phyloP scores from a whole-genome alignment of 2,329 filamentous ascomycete genomes.

The Pyricularia sp. region DNA sequence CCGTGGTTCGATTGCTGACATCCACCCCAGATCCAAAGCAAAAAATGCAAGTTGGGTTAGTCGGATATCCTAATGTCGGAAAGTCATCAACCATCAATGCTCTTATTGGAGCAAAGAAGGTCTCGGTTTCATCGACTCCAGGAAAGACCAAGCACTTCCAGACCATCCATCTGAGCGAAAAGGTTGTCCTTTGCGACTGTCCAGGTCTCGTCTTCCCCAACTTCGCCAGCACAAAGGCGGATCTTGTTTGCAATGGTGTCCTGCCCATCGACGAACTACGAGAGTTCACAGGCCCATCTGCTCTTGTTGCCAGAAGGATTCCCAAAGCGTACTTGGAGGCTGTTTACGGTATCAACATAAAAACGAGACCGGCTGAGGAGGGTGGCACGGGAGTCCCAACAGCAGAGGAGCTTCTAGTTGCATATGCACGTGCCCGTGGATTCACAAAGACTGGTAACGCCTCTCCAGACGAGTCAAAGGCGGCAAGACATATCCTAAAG shows the following conservation, averaged over 20 bases:
- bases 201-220: constrained; percentile 98
- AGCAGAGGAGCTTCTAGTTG: constrained; percentile 71
- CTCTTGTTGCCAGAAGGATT: constrained; percentile 74
- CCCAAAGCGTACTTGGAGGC: constrained; percentile 85
- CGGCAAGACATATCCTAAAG: constrained; percentile 82
- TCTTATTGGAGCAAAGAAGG: constrained; percentile 95
- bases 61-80: constrained; percentile 97
- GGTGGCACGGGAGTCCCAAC: constrained; percentile 84
- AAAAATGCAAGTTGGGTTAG: constrained; percentile 85
- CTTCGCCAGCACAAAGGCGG: constrained; percentile 92
- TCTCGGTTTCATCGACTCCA: constrained; percentile 92
- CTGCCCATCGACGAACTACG: constrained; percentile 93
- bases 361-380: constrained; percentile 73
- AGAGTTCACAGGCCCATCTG: constrained; percentile 81
- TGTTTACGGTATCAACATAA: constrained; percentile 86
- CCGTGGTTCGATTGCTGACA: background rate
- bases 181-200: constrained; percentile 91
- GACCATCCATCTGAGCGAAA: constrained; percentile 86
- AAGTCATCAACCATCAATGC: constrained; percentile 99
- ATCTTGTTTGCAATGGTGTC: constrained; percentile 90
- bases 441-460: constrained; percentile 85
- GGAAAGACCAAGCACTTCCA: constrained; percentile 99
- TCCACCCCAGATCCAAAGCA: constrained; percentile 30
- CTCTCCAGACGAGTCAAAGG: constrained; percentile 86
- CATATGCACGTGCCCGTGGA: constrained; percentile 82